Conservation (phyloP, 2,329 filamentous ascomycete genomes). For the Colletotrichum higginsianum region DNA sequence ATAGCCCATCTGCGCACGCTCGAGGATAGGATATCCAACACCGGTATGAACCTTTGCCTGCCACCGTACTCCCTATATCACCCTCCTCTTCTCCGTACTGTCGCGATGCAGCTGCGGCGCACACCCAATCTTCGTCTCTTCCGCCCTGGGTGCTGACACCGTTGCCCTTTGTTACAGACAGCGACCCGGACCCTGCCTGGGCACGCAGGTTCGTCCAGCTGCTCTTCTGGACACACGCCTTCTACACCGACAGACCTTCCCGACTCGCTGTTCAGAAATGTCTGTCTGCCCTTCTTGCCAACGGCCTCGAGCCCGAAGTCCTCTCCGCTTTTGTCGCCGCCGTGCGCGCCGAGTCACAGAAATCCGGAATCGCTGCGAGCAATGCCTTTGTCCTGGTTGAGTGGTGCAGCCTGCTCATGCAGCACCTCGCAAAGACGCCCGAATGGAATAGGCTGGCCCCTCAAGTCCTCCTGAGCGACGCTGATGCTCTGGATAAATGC, state of each 20-base stretch:
- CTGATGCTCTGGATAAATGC: conserved; percentile 84
- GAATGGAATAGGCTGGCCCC: conserved; percentile 76
- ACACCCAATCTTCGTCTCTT: conserved; percentile 1
- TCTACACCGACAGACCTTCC: conserved; percentile 89
- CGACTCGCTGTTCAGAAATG: conserved; percentile 87
- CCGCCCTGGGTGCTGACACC: conserved; percentile 26
- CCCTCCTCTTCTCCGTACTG: neutral
- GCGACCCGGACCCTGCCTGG: conserved; percentile 64
- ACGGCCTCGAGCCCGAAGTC: conserved; percentile 68
- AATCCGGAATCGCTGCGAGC: conserved; percentile 81
- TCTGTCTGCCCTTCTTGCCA: conserved; percentile 76
- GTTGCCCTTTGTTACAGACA: conserved; percentile 52
- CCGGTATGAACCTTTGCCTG: conserved; percentile 61
- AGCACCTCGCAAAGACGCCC: conserved; percentile 74
- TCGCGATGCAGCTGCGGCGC: neutral
- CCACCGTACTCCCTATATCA: neutral
- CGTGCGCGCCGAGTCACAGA: conserved; percentile 81
- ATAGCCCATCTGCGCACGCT: conserved; percentile 69
- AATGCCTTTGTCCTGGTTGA: conserved; percentile 92
- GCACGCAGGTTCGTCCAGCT: conserved; percentile 74
- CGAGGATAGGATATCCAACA: conserved; percentile 69
- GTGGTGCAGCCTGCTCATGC: conserved; percentile 87
- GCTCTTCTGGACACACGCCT: conserved; percentile 89
- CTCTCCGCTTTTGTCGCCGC: conserved; percentile 76
- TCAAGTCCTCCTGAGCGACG: conserved; percentile 78